Conservation (phyloP, 1,284 basidiomycete species). For the Malassezia sympodialis region DNA sequence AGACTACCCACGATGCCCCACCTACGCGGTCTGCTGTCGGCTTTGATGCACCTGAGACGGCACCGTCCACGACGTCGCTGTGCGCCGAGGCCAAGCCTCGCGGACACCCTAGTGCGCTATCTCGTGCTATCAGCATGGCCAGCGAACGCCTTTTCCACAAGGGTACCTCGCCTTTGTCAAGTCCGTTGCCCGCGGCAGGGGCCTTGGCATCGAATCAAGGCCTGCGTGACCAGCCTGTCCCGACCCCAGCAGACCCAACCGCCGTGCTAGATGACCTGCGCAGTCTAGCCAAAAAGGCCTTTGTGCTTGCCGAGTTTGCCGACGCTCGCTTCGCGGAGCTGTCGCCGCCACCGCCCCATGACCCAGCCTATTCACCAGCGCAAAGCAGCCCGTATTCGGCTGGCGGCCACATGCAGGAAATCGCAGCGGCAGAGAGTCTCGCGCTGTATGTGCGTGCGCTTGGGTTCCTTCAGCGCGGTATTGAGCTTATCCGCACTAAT, state of each 20-base stretch:
- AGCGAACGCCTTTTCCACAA: slow-evolving; percentile 77
- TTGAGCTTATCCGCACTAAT: slow-evolving; percentile 51
- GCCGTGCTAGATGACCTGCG: slow-evolving; percentile 66
- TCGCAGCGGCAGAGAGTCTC: slow-evolving; percentile 60
- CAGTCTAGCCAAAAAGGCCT: slow-evolving; percentile 87
- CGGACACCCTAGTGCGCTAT: slow-evolving; percentile 48
- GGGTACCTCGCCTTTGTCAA: background rate
- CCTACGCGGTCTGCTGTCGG: background rate
- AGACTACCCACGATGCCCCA: background rate
- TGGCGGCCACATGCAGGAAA: slow-evolving; percentile 31
- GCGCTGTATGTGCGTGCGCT: slow-evolving; percentile 87
- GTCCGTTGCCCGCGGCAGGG: slow-evolving; percentile 36
- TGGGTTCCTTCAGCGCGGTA: slow-evolving; percentile 82
- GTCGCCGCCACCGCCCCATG: slow-evolving; percentile 8
- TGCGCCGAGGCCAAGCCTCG: background rate
- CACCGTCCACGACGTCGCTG: background rate
- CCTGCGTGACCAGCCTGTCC: background rate
- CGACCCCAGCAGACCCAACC: slow-evolving; percentile 54
- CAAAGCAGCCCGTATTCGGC: slow-evolving; percentile 12
- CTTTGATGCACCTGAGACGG: background rate
- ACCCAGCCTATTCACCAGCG: slow-evolving; percentile 4
- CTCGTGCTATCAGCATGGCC: slow-evolving; percentile 74
- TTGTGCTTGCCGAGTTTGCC: slow-evolving; percentile 81
- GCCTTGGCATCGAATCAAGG: background rate
- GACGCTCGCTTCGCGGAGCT: slow-evolving; percentile 74